phyloP scores from a whole-genome alignment of 495 filamentous ascomycete genomes.

The Aspergillus egyptiacus region DNA sequence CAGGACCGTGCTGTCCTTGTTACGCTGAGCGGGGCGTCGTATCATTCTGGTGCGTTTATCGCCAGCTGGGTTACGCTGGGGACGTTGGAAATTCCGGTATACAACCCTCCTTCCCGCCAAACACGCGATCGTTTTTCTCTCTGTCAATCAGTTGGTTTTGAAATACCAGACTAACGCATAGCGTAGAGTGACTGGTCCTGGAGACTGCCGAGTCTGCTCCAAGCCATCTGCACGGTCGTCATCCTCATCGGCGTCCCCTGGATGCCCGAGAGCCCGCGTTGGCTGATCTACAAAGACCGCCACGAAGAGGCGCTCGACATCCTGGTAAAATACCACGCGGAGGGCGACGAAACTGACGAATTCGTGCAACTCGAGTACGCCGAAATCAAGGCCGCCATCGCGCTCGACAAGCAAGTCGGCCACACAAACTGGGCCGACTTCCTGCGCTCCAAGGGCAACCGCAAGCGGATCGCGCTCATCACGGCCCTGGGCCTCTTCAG shows the following conservation, averaged over 20 bases:
- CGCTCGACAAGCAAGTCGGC: not conserved
- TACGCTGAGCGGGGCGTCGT: not conserved
- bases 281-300: slow-evolving; percentile 37
- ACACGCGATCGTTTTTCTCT: too few relatives aligned
- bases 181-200: slow-evolving; percentile 4
- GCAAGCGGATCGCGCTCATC: not conserved
- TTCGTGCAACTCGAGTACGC: slow-evolving; percentile 31
- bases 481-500: not conserved
- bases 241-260: not conserved
- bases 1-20: slow-evolving; percentile 1
- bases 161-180: not conserved
- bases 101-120: not conserved
- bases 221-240: not conserved
- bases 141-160: not conserved
- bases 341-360: slow-evolving; percentile 21
- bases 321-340: slow-evolving; percentile 34
- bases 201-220: slow-evolving; percentile 2
- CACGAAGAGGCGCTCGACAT: slow-evolving; percentile 34
- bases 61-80: slow-evolving; percentile 6
- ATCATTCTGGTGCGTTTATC: not conserved
- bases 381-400: slow-evolving; percentile 47
- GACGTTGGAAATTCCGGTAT: not conserved
- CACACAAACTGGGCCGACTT: slow-evolving; percentile 1
- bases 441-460: slow-evolving; percentile 1
- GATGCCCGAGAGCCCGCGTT: slow-evolving; percentile 15